These are phyloP conservation scores for Yarrowia deformans DNA, from an alignment of 805 yeast genomes.

Conservation along the genomic window DNA sequence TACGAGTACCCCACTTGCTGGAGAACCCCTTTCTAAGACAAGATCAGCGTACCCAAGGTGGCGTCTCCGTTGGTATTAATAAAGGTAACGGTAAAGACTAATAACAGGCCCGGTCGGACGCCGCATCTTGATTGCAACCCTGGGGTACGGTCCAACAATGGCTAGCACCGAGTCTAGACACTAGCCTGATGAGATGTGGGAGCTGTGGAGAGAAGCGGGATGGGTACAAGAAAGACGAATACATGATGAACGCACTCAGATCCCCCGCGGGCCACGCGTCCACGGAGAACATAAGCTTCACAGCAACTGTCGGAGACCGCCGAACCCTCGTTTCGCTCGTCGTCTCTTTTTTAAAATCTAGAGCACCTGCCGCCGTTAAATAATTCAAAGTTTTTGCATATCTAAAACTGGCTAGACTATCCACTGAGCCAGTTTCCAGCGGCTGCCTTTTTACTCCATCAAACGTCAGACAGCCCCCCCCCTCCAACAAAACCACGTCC, in stretches of 20 bases:
- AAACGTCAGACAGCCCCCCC: background rate
- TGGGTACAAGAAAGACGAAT: too few species aligned
- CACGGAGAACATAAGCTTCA: slow-evolving; percentile 10
- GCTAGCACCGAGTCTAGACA: slow-evolving; percentile 26
- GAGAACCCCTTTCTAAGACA: too few species aligned
- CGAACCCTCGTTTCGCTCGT: background rate
- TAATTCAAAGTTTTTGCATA: slow-evolving; percentile 20
- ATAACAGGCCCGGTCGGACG: background rate
- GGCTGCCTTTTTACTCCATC: too few species aligned
- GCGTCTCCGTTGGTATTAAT: background rate
- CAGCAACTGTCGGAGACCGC: slow-evolving; percentile 10
- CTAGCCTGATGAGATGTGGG: slow-evolving; percentile 10
- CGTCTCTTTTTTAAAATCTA: background rate
- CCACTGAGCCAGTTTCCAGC: too few species aligned
- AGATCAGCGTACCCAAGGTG: background rate
- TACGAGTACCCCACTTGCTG: too few species aligned
- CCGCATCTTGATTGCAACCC: slow-evolving; percentile 17
- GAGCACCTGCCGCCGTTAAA: background rate
- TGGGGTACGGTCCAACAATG: slow-evolving; percentile 9
- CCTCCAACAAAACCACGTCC: background rate
- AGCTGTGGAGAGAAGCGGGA: background rate
- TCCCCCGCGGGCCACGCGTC: background rate
- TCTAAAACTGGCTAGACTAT: slow-evolving; percentile 9
- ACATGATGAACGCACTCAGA: background rate
- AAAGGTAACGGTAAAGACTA: background rate